Evolutionary conservation across 208 protist species (phyloP).

Genomic region (Leishmania mexicana): DNA sequence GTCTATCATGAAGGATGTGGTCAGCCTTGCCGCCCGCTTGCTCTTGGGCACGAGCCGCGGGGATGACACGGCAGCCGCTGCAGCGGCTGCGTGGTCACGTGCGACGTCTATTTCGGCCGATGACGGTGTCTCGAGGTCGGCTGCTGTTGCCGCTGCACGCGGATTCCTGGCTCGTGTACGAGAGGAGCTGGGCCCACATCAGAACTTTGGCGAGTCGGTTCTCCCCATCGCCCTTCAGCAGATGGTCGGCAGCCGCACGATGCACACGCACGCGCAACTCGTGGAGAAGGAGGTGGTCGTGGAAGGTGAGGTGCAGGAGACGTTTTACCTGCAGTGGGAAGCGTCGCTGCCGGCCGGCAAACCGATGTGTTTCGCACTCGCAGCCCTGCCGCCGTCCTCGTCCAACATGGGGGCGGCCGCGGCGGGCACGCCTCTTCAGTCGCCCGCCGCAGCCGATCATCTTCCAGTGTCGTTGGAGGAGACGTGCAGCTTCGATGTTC

Average conservation of each 20-base stretch:
- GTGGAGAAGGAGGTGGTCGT: constrained; percentile 4
- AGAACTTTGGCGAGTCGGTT: constrained; percentile 16
- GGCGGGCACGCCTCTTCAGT: background rate
- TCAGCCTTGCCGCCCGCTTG: background rate
- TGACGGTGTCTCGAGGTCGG: constrained; percentile 10
- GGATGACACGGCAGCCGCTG: background rate
- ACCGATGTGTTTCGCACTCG: constrained; percentile 38
- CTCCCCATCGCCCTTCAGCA: constrained; percentile 29
- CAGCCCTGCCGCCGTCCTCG: constrained; percentile 21
- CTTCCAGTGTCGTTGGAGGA: constrained; percentile 44
- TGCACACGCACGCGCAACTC: constrained; percentile 22
- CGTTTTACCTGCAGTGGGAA: constrained; percentile 24
- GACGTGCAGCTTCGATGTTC: constrained; percentile 36
- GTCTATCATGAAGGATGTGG: background rate
- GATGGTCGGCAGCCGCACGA: constrained; percentile 26
- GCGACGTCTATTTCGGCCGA: background rate
- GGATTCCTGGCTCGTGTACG: constrained; percentile 18
- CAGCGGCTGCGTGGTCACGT: background rate
- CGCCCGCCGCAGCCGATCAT: background rate
- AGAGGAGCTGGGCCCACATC: constrained; percentile 44
- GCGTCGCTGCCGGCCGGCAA: constrained; percentile 30
- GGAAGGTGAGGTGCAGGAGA: background rate
- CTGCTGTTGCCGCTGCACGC: constrained; percentile 16
- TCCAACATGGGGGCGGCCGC: background rate
- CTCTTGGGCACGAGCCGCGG: background rate